Conservation (phyloP, 2,329 filamentous ascomycete genomes). For the Beauveria scarabaeidicola region DNA sequence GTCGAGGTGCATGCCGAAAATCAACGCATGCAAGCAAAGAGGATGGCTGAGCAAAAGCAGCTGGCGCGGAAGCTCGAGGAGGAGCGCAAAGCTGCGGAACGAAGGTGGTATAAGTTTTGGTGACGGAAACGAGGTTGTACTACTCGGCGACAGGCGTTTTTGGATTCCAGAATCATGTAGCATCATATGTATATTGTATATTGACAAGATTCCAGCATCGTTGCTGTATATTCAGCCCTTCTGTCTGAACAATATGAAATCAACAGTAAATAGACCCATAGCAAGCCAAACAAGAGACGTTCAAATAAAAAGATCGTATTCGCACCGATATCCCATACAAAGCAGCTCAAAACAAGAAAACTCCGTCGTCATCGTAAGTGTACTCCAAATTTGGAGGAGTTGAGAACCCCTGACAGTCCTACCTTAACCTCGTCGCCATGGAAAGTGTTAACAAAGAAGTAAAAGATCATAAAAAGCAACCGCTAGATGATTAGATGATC, state of each 20-base stretch:
- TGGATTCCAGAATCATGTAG: neutral
- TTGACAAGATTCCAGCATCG: constrained; percentile 2
- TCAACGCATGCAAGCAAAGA: constrained; percentile 39
- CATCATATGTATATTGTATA: constrained; percentile 10
- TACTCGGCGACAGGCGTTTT: neutral
- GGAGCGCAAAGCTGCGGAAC: constrained; percentile 27
- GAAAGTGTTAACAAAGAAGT: neutral
- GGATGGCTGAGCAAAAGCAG: constrained; percentile 24
- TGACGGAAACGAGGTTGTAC: constrained; percentile 19
- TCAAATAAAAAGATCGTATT: neutral
- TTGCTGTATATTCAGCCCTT: neutral
- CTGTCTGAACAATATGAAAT: neutral
- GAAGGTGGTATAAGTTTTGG: constrained; percentile 51
- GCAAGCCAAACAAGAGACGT: neutral
- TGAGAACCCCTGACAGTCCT: neutral
- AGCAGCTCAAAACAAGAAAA: neutral
- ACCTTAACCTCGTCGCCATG: neutral
- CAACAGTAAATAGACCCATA: neutral
- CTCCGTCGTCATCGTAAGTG: neutral
- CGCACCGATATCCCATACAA: neutral
- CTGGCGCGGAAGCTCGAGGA: constrained; percentile 29
- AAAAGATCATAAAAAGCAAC: neutral
- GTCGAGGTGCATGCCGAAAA: constrained; percentile 56
- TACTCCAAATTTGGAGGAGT: neutral
- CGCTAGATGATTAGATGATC: constrained; percentile 25